These are phyloP conservation scores for Monosporozyma unispora DNA, from an alignment of 805 yeast genomes.

Conservation along the genomic window DNA sequence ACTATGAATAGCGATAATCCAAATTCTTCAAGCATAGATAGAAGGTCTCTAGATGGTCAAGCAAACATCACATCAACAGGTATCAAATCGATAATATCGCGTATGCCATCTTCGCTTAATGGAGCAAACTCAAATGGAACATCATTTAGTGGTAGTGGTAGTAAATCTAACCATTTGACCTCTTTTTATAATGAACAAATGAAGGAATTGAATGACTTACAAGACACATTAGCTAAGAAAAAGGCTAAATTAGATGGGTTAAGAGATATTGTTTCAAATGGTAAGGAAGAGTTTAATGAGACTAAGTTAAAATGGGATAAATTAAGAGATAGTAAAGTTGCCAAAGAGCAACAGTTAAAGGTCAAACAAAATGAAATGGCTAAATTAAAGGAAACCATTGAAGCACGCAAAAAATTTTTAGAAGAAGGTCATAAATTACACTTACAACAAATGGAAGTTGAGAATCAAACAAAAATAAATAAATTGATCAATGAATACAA, in stretches of 20 bases:
- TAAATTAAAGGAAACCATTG: conserved; percentile 24
- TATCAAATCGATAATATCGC: not conserved
- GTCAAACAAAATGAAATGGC: conserved; percentile 27
- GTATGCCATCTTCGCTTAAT: conserved; percentile 1
- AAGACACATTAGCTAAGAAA: conserved; percentile 20
- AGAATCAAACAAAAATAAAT: conserved; percentile 32
- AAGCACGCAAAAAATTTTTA: conserved; percentile 17
- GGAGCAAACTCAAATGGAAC: not conserved
- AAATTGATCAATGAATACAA: conserved; percentile 29
- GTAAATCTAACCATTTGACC: conserved; percentile 14
- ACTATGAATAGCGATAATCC: not conserved
- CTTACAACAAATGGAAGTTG: conserved; percentile 26
- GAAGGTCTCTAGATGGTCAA: conserved; percentile 4
- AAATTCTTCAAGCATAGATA: not conserved
- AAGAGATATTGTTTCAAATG: conserved; percentile 17
- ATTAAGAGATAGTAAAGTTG: conserved; percentile 20
- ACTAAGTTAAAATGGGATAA: conserved; percentile 23
- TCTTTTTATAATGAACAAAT: conserved; percentile 27
- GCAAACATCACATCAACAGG: not conserved
- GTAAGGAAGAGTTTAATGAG: conserved; percentile 14
- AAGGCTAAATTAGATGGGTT: conserved; percentile 20
- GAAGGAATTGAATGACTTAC: conserved; percentile 23
- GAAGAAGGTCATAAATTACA: conserved; percentile 30
- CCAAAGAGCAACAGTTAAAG: conserved; percentile 21
- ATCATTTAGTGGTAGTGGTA: not conserved